These are phyloP conservation scores for Pisolithus tinctorius DNA, from an alignment of 768 basidiomycete species.

Conservation along the genomic window DNA sequence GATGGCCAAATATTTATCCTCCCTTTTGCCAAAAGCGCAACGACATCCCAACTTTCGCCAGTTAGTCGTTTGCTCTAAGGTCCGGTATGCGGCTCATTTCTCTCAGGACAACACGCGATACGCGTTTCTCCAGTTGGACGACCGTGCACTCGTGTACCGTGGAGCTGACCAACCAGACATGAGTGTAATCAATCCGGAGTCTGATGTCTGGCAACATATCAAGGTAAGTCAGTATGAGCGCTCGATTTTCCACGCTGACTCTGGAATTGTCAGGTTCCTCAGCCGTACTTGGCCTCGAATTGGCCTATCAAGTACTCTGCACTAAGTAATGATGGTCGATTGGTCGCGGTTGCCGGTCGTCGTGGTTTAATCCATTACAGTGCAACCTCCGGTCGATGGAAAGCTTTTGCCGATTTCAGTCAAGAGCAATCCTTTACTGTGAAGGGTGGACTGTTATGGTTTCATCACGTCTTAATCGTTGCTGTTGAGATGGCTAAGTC, in stretches of 20 bases:
- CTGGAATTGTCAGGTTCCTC: slow-evolving; percentile 61
- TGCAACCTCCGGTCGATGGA: slow-evolving; percentile 92
- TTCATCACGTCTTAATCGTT: slow-evolving; percentile 89
- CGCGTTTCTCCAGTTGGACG: slow-evolving; percentile 93
- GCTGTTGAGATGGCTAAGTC: slow-evolving; percentile 79
- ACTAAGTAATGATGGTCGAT: slow-evolving; percentile 81
- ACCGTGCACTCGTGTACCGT: slow-evolving; percentile 86
- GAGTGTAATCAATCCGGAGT: slow-evolving; percentile 96
- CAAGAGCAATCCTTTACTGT: slow-evolving; percentile 88
- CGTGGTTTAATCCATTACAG: slow-evolving; percentile 92
- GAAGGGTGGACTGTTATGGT: slow-evolving; percentile 91
- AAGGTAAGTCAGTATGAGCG: slow-evolving; percentile 45
- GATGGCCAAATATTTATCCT: slow-evolving; percentile 76
- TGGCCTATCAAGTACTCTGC: slow-evolving; percentile 94
- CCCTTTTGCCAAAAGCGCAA: slow-evolving; percentile 93
- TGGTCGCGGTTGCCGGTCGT: slow-evolving; percentile 89
- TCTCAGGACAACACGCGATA: slow-evolving; percentile 91
- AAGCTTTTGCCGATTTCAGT: slow-evolving; percentile 68
- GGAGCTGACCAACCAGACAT: slow-evolving; percentile 97
- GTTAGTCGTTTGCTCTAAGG: slow-evolving; percentile 37
- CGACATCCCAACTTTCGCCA: slow-evolving; percentile 85
- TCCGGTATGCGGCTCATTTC: slow-evolving; percentile 3
- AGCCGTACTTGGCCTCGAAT: slow-evolving; percentile 80
- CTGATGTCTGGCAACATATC: slow-evolving; percentile 97
- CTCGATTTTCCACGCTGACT: background rate